Conservation (phyloP, 768 basidiomycete genomes). For the Lactarius psammicola region DNA sequence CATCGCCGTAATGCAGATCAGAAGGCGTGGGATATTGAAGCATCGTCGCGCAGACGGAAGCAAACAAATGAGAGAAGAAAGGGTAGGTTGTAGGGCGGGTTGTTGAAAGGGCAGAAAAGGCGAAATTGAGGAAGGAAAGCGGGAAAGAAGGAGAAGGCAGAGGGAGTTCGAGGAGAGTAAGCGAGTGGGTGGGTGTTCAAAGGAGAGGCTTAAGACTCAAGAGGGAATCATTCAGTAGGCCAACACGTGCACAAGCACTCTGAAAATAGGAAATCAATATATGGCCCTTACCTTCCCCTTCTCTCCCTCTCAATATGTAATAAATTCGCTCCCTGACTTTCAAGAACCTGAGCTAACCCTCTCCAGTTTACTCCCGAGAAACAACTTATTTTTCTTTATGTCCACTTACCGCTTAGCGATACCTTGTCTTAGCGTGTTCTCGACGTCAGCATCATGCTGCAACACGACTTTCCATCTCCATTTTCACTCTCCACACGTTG, state of each 20-base stretch:
- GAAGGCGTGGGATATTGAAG: conserved; percentile 12
- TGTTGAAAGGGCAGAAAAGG: background rate
- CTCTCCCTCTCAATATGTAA: conserved; percentile 10
- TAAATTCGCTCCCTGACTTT: conserved; percentile 3
- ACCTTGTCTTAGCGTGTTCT: conserved; percentile 9
- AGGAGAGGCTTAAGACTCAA: conserved; percentile 24
- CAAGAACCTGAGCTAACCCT: conserved; percentile 15
- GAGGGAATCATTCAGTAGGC: conserved; percentile 16
- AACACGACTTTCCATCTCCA: conserved; percentile 2
- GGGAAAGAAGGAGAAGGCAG: background rate
- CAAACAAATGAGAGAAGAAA: background rate
- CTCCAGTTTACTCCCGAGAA: conserved; percentile 7
- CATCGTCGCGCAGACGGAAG: conserved; percentile 9
- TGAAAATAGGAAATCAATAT: conserved; percentile 7
- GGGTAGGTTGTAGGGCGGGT: background rate
- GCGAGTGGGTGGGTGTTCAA: background rate
- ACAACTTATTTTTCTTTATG: background rate
- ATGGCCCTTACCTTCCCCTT: conserved; percentile 9
- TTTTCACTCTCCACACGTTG: background rate
- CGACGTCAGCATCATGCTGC: conserved; percentile 23
- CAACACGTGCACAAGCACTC: conserved; percentile 21
- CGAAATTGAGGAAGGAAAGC: background rate
- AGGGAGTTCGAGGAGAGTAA: background rate
- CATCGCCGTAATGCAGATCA: conserved; percentile 16
- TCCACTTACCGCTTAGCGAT: background rate